Evolutionary conservation across 805 yeast genomes (phyloP).

Genomic region (Teunomyces panamensis): DNA sequence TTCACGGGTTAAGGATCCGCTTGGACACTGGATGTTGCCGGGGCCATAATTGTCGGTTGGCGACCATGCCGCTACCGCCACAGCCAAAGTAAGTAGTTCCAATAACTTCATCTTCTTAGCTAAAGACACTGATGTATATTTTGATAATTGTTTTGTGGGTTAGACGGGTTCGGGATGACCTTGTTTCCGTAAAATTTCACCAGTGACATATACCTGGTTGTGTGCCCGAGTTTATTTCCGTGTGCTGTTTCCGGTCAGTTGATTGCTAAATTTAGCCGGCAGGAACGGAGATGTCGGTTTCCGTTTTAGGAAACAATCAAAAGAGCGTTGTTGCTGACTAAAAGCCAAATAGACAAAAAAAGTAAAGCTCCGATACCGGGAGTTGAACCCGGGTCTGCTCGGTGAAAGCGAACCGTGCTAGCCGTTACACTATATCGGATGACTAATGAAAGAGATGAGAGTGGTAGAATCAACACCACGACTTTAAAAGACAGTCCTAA

Average conservation of each 20-base stretch:
- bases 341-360: background rate
- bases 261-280: too few relatives aligned
- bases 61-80: conserved; percentile 9
- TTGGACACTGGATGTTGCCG: conserved; percentile 54
- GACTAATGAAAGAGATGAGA: too few relatives aligned
- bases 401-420: conserved; percentile 84
- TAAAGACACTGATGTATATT: background rate
- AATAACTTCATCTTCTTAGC: background rate
- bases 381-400: conserved; percentile 85
- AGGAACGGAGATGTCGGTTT: background rate
- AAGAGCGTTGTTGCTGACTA: too few relatives aligned
- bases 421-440: conserved; percentile 81
- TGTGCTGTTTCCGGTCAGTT: too few relatives aligned
- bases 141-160: too few relatives aligned
- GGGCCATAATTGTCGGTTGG: conserved; percentile 59
- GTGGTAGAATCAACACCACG: too few relatives aligned
- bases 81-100: background rate
- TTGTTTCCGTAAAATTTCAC: too few relatives aligned
- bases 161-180: too few relatives aligned
- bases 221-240: background rate
- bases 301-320: background rate
- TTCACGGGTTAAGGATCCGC: conserved; percentile 34
- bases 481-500: too few relatives aligned
- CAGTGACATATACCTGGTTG: background rate
- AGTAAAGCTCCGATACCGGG: conserved; percentile 67